These are phyloP conservation scores for Plasmodium fragile DNA, from an alignment of 169 alveolate species.

Conservation along the genomic window DNA sequence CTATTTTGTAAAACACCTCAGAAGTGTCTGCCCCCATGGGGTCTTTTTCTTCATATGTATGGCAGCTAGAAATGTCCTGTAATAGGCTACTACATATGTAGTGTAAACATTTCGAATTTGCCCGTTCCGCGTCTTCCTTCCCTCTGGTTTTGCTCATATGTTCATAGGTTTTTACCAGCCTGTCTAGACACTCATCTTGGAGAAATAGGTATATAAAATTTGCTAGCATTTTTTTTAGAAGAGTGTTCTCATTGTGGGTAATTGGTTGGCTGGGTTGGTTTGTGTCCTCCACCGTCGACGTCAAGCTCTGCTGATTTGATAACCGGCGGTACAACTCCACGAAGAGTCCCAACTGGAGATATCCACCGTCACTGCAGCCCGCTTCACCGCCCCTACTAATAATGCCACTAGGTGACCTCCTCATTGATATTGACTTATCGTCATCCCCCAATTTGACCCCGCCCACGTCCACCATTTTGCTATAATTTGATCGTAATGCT, in stretches of 20 bases:
- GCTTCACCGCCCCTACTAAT: not conserved
- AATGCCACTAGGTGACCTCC: not conserved
- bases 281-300: not conserved
- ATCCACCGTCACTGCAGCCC: not conserved
- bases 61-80: not conserved
- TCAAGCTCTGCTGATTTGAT: not conserved
- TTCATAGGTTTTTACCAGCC: conserved; percentile 20
- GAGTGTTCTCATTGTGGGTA: conserved; percentile 4
- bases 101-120: conserved; percentile 20
- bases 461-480: not conserved
- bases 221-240: conserved; percentile 16
- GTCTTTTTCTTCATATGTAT: not conserved
- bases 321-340: not conserved
- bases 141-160: not conserved
- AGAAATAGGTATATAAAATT: conserved; percentile 25
- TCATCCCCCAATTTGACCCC: not conserved
- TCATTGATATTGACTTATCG: not conserved
- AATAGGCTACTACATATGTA: conserved; percentile 22
- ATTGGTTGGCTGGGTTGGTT: not conserved
- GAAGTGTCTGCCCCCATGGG: not conserved
- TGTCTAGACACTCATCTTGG: conserved; percentile 32
- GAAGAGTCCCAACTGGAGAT: not conserved
- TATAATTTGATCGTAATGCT: not conserved
- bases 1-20: not conserved
- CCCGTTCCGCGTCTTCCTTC: not conserved